Evolutionary conservation across 441 rosid genomes (phyloP).

Genomic region (Syzygium malaccense): DNA sequence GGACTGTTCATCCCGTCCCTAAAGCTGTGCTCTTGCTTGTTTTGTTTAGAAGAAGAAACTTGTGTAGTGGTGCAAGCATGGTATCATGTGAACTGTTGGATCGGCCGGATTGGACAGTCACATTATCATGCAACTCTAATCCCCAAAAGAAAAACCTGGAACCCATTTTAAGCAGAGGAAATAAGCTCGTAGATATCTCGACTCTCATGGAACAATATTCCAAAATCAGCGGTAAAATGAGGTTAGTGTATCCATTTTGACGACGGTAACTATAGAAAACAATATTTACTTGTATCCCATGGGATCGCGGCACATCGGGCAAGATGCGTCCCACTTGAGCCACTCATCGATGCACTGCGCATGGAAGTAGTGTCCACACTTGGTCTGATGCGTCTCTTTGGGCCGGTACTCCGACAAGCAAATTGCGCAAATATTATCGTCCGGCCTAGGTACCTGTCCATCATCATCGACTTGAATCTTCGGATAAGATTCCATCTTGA

Average conservation of each 20-base stretch:
- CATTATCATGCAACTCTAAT: not conserved
- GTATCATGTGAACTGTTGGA: not conserved
- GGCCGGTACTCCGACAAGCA: not conserved
- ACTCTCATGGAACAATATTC: not conserved
- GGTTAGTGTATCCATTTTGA: not conserved
- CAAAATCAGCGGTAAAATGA: not conserved
- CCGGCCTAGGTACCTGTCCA: not conserved
- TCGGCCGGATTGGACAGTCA: not conserved
- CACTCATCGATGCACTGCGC: not conserved
- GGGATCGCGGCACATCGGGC: not conserved
- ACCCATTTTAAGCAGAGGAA: not conserved
- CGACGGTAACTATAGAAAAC: not conserved
- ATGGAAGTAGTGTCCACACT: not conserved
- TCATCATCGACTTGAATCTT: not conserved
- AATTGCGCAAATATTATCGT: not conserved
- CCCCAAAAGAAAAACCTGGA: not conserved
- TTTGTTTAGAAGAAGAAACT: not conserved
- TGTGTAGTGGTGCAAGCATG: not conserved
- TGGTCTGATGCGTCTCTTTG: not conserved
- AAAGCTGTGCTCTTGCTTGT: not conserved
- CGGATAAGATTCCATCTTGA: not conserved
- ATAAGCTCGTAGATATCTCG: not conserved
- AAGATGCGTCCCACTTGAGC: not conserved
- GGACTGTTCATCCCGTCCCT: not conserved
- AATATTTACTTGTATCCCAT: not conserved